A percentile compares a stretch with the other conserved stretches of the same genome.
These are phyloP conservation scores for Podospora australis DNA, from an alignment of 495 filamentous ascomycete species.

Conservation along the genomic window DNA sequence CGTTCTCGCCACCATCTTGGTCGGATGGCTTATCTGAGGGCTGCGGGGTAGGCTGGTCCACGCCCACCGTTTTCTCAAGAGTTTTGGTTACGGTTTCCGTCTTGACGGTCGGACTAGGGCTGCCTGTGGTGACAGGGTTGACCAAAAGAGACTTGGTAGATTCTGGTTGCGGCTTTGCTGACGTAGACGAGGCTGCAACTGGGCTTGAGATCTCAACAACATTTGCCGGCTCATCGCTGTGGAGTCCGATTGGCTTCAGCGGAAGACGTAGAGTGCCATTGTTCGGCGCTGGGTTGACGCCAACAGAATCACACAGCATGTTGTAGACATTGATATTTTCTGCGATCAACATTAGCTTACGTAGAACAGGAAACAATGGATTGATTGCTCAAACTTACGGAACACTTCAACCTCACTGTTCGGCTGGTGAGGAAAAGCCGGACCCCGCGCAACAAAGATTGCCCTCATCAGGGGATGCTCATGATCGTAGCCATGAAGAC, in stretches of 20 bases:
- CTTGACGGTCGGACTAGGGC: not conserved
- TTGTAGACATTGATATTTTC: constrained; percentile 96
- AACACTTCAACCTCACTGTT: constrained; percentile 78
- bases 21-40: constrained; percentile 13
- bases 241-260: constrained; percentile 60
- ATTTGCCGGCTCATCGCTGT: constrained; percentile 34
- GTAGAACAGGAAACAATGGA: not conserved
- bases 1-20: constrained; percentile 3
- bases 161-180: constrained; percentile 18
- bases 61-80: constrained; percentile 7
- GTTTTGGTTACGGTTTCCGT: constrained; percentile 4
- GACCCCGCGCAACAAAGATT: constrained; percentile 82
- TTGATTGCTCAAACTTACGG: constrained; percentile 51
- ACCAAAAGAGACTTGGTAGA: no score
- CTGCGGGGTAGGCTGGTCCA: constrained; percentile 16
- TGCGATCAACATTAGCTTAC: constrained; percentile 27
- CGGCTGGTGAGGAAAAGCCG: constrained; percentile 76
- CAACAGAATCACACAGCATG: constrained; percentile 79
- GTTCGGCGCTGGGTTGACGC: constrained; percentile 60
- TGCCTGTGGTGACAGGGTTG: constrained; percentile 10
- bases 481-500: constrained; percentile 87
- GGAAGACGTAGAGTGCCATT: constrained; percentile 86
- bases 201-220: constrained; percentile 25
- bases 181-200: constrained; percentile 4
- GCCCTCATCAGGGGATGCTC: constrained; percentile 87